These are phyloP conservation scores for Alternaria triticimaculans DNA, from an alignment of 2,329 filamentous ascomycete genomes.

Conservation along the genomic window DNA sequence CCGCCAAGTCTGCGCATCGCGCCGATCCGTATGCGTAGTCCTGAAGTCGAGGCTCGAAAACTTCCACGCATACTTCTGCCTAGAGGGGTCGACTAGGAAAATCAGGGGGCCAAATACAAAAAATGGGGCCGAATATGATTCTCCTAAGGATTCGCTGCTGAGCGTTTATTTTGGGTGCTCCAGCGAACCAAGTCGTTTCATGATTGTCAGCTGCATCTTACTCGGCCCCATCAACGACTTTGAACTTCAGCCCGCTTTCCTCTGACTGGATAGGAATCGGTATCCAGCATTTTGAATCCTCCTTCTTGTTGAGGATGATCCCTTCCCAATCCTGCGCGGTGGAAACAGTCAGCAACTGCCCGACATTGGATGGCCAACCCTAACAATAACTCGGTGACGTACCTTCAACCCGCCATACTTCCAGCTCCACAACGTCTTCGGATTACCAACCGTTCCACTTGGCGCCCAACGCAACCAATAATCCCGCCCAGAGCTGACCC, in stretches of 20 bases:
- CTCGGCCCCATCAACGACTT: not conserved
- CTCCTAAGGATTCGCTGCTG: not conserved
- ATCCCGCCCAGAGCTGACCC: not conserved
- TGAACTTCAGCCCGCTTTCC: not conserved
- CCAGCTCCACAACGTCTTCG: not conserved
- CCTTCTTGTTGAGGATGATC: not conserved
- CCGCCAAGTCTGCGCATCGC: not conserved
- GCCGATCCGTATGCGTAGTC: not conserved
- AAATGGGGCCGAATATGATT: not conserved
- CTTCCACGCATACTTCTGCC: not conserved
- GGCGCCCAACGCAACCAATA: not conserved
- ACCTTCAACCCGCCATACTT: not conserved
- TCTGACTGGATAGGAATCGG: not conserved
- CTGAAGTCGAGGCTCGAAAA: not conserved
- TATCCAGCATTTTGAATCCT: not conserved
- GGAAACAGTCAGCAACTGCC: not conserved
- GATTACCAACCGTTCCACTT: not conserved
- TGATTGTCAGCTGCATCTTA: not conserved
- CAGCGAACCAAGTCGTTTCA: not conserved
- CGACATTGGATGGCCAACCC: not conserved
- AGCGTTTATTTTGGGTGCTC: not conserved
- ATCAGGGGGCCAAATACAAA: not conserved
- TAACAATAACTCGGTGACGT: not conserved
- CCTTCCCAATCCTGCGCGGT: not conserved
- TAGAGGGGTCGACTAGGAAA: not conserved